Evolutionary conservation across 1,284 basidiomycete genomes (phyloP).

Genomic region (Heliocybe sulcata): DNA sequence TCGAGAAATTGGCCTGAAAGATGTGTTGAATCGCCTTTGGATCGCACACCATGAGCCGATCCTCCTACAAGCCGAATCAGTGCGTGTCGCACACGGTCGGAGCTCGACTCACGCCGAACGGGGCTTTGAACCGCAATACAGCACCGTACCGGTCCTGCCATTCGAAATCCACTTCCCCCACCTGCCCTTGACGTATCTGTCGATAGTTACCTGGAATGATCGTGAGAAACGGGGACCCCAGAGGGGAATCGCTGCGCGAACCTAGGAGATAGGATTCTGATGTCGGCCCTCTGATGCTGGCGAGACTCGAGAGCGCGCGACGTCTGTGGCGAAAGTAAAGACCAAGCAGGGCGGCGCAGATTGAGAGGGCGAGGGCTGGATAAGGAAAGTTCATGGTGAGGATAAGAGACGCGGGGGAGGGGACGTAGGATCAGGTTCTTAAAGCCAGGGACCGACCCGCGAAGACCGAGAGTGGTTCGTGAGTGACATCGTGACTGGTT

Average conservation of each 20-base stretch:
- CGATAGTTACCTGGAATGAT: neutral
- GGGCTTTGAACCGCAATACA: neutral
- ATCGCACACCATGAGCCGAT: neutral
- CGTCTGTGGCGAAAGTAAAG: neutral
- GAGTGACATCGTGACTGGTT: neutral
- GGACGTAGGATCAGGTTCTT: neutral
- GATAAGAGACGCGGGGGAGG: neutral
- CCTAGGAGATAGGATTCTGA: neutral
- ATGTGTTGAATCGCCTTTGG: conserved; percentile 1
- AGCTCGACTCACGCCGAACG: neutral
- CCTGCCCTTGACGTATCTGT: neutral
- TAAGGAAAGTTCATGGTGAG: neutral
- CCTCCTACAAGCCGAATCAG: neutral
- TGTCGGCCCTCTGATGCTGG: neutral
- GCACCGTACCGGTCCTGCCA: neutral
- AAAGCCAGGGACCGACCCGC: neutral
- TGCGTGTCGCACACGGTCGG: neutral
- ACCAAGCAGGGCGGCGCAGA: neutral
- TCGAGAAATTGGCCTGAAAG: neutral
- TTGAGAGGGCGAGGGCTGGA: neutral
- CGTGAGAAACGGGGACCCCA: neutral
- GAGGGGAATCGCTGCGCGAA: neutral
- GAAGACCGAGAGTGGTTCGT: neutral
- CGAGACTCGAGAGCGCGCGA: neutral
- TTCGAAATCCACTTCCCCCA: conserved; percentile 1